Base-by-base conservation (phyloP, 2,329 filamentous ascomycete species). In the Cytospora schulzeri region DNA sequence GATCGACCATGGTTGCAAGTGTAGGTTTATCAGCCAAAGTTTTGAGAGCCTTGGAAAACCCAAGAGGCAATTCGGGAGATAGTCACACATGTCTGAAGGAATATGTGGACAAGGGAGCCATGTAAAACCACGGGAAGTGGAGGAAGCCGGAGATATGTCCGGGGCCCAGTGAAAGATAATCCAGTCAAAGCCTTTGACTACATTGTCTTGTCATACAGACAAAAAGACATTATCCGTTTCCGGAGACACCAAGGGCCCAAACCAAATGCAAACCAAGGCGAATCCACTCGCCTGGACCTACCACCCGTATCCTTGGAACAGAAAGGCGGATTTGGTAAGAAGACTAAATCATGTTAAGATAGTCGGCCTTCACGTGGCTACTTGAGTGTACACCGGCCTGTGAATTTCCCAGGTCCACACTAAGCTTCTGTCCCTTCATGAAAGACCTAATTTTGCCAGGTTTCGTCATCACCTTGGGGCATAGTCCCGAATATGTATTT, bases 371-470 rank as follows among this genome's bases (percentile, higher is more conserved):
- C 28, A 17, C 22, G 33, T 24, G n/a, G 19, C 38, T n/a, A 28
- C 50, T 56, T 2, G 22, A 33, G 1, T 48, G 28, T n/a, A n/a
- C n/a, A n/a, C n/a, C n/a, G n/a, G n/a, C n/a, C n/a, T n/a, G n/a
- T n/a, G n/a, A n/a, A n/a, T n/a, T n/a, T n/a, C n/a, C 29, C 24
- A 33, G 22, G 12, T 12, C 26, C 35, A 38, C 48, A 5, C 15
- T 64, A 22, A 67, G 66, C 28, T 57, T 31, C 9, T 66, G 19
- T 4, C 63, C 66, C 22, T 66, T 67, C 3, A 56, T 66, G 24
- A 67, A 54, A 6, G 60, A 60, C 8, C 35, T 22, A 17, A 48
- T 64, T 2, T 45, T 28, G 11, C 64, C 57, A 19, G 61, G 60
- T 28, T 24, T 54, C 8, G 61, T 54, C 17, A 66, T 29, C 24